Evolutionary conservation across 768 basidiomycete genomes (phyloP), one percentile per base, ranked within the genome.

Genomic region (Tricholoma terreum): DNA sequence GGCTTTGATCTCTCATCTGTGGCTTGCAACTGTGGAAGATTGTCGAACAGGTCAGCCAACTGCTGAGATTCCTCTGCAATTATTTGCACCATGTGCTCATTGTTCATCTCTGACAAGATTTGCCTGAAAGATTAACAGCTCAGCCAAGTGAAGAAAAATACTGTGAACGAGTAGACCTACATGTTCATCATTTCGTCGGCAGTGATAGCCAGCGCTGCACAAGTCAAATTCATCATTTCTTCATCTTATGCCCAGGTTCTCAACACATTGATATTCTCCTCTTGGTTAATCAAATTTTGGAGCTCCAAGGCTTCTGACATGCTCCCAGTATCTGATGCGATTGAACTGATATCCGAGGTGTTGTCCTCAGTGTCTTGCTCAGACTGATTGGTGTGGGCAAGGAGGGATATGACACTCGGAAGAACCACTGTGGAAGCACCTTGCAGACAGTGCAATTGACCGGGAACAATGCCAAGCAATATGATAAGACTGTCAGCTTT

Each of bases 401-500:
- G 14, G 11, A 10, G 14, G 17, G 40, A 42, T 14, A 14, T 10
- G 14, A 42, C 14, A 14, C 40, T 42, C 14, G 17, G 40, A 42
- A 42, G 40, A 6, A 19, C 40, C n/a, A 7, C 14, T 42, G 40
- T 14, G 6, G 40, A 42, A 42, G 40, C 6, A 42, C 14, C 17
- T 1, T 42, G 17, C 14, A 14, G 14, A 14, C 17, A n/a, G 14
- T 8, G 40, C 11, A 42, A 14, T 42, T 42, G n/a, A 14, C 5
- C 40, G 7, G 40, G 40, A 17, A 42, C 40, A 10, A 42, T 5
- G 14, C 69, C 65, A 17, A 66, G 58, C 11, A 69, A 52, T 4
- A 33, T 51, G 35, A 67, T 55, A 1, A 71, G 50, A 34, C 48
- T 57, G 17, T 67, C 59, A 19, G 63, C 65, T 36, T 71, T 65